A percentile compares a stretch with the other conserved stretches of the same genome.
phyloP scores from a whole-genome alignment of 2,329 filamentous ascomycete species.

The Cladophialophora immunda region DNA sequence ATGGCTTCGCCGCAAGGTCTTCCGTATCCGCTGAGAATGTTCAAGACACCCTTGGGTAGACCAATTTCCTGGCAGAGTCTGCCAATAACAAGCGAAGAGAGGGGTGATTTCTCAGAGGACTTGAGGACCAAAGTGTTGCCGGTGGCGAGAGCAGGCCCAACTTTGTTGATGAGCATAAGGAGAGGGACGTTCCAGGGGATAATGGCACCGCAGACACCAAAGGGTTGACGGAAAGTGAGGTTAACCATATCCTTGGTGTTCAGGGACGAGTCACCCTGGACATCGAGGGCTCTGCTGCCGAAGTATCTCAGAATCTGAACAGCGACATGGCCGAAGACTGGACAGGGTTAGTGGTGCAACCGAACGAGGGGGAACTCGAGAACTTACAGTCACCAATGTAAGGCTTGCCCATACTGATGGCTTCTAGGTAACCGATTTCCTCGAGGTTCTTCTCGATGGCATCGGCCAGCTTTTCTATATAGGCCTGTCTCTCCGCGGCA shows the following conservation, averaged over 20 bases:
- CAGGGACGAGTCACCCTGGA: slow-evolving; percentile 55
- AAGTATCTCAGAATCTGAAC: slow-evolving; percentile 82
- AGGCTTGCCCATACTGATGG: slow-evolving; percentile 64
- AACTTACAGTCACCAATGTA: slow-evolving; percentile 53
- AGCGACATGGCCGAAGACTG: slow-evolving; percentile 74
- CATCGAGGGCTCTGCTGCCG: slow-evolving; percentile 44
- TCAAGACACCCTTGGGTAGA: slow-evolving; percentile 67
- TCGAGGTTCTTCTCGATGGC: slow-evolving; percentile 52
- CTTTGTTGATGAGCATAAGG: slow-evolving; percentile 53
- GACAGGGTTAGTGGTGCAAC: slow-evolving; percentile 41
- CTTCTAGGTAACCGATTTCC: slow-evolving; percentile 57
- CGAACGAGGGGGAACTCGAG: background rate
- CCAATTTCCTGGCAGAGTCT: slow-evolving; percentile 68
- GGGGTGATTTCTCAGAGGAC: slow-evolving; percentile 53
- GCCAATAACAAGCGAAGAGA: slow-evolving; percentile 64
- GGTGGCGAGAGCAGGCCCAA: slow-evolving; percentile 66
- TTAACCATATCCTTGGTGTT: slow-evolving; percentile 53
- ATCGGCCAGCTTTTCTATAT: slow-evolving; percentile 53
- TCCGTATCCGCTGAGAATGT: slow-evolving; percentile 65
- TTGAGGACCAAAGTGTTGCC: slow-evolving; percentile 66
- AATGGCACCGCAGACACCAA: slow-evolving; percentile 57
- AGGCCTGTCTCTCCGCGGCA: slow-evolving; percentile 53
- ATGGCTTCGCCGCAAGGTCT: slow-evolving; percentile 68
- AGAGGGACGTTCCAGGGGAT: slow-evolving; percentile 64
- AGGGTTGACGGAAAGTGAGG: slow-evolving; percentile 69